Evolutionary conservation across 345 rosid species (phyloP).

Genomic region (Citrus mangshanensis): DNA sequence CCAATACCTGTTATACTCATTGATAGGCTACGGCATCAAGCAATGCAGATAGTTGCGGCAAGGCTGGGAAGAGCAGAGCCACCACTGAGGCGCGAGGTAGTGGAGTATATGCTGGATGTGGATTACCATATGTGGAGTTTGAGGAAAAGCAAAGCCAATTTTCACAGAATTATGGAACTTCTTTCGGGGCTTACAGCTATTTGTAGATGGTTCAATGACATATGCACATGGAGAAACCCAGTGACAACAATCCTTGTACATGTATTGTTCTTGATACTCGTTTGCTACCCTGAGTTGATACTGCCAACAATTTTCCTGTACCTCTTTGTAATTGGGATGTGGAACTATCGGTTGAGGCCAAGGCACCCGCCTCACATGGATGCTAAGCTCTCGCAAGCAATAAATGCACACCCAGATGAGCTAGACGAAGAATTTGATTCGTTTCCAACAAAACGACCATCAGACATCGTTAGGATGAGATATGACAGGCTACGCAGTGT

Average conservation of each 20-base stretch:
- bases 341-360: slow-evolving; percentile 87
- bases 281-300: slow-evolving; percentile 84
- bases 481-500: slow-evolving; percentile 81
- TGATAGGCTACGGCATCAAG: slow-evolving; percentile 80
- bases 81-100: slow-evolving; percentile 75
- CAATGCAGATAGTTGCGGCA: slow-evolving; percentile 76
- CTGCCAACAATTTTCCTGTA: slow-evolving; percentile 87
- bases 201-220: slow-evolving; percentile 73
- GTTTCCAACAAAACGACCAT: slow-evolving; percentile 56
- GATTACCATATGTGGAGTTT: slow-evolving; percentile 90
- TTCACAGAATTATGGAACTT: slow-evolving; percentile 73
- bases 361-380: slow-evolving; percentile 95
- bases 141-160: slow-evolving; percentile 94
- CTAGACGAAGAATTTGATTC: slow-evolving; percentile 93
- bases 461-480: slow-evolving; percentile 67
- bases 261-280: slow-evolving; percentile 74
- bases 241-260: slow-evolving; percentile 76
- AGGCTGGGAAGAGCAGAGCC: slow-evolving; percentile 89
- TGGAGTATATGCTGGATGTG: slow-evolving; percentile 95
- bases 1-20: slow-evolving; percentile 76
- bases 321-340: slow-evolving; percentile 85
- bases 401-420: slow-evolving; percentile 67
- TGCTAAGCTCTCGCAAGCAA: slow-evolving; percentile 76
- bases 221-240: slow-evolving; percentile 90
- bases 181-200: slow-evolving; percentile 60